Base-by-base conservation (phyloP, 2,329 filamentous ascomycete species). In the Bipolaris oryzae region DNA sequence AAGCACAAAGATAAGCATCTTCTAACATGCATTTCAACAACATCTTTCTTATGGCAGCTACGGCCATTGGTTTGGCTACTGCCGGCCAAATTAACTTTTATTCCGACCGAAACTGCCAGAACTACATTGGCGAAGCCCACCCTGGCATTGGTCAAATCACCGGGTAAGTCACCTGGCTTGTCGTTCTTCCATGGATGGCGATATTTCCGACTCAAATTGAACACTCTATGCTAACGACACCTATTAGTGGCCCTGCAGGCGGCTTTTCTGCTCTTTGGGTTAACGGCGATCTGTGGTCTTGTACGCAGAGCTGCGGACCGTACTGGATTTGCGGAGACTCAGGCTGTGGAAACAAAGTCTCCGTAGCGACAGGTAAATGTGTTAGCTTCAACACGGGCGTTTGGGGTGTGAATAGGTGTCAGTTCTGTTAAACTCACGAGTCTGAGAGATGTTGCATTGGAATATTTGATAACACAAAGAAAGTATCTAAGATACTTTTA, bases 61-160 rank as follows among this genome's bases (percentile, higher is more conserved):
- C 52, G 7, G 37, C 33, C 47, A 28, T 61, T 1, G 16, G 56
- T 41, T 47, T 55, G 5, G 58, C 45, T 7, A 49, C 60, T 4
- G 62, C 62, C 7, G 62, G 60, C 33, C 60, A 65, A n/a, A 57
- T 65, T 5, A 65, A 65, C 45, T 65, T 65, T 28, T 65, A 65
- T 49, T 63, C 58, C 7, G 60, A 65, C 49, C 58, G 53, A 7
- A 61, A 61, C 37, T 63, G 62, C 49, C 37, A 61, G 15, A 61
- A 63, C 47, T 65, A 65, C 53, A 63, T 65, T 33, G 62, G 62
- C 18, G 47, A 53, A 43, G 13, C 34, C 1, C 54, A 60, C 35
- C 62, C 62, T 3, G 56, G 37, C 20, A 37, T 48, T 1, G 53
- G 18, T 33, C 44, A 57, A 25, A 61, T 51, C 7, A 53, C 53